These are phyloP conservation scores for Graphiopsis chlorocephala DNA, from an alignment of 2,329 filamentous ascomycete species.

Conservation along the genomic window DNA sequence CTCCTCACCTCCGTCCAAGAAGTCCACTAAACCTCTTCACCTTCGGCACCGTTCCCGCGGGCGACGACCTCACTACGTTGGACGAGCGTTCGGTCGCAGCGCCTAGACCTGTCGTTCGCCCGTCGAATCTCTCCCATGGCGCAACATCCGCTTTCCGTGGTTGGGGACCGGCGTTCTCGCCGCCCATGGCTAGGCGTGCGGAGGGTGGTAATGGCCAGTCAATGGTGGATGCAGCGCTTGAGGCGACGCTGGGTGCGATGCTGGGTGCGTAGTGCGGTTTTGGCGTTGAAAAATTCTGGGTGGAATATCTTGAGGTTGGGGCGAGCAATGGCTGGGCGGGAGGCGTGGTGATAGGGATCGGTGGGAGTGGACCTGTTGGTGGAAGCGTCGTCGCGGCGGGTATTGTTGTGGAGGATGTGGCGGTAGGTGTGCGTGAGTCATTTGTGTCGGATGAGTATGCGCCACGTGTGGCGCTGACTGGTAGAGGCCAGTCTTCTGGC, in stretches of 20 bases:
- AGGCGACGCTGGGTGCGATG: not conserved
- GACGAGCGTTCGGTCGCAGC: not conserved
- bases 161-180: not conserved
- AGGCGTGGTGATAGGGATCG: not conserved
- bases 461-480: not conserved
- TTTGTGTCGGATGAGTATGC: not conserved
- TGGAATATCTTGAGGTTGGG: slow-evolving; percentile 4
- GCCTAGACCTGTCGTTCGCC: not conserved
- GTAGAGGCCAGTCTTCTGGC: slow-evolving; percentile 9
- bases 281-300: not conserved
- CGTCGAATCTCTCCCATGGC: slow-evolving; percentile 11
- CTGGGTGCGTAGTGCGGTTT: not conserved
- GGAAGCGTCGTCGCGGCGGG: not conserved
- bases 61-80: not conserved
- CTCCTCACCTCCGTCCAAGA: slow-evolving; percentile 1
- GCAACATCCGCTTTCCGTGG: slow-evolving; percentile 12
- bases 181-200: slow-evolving; percentile 5
- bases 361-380: not conserved
- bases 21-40: slow-evolving; percentile 16
- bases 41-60: not conserved
- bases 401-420: too few relatives aligned
- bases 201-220: slow-evolving; percentile 11
- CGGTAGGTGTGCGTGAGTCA: not conserved
- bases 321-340: not conserved
- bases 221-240: slow-evolving; percentile 3